A percentile compares a stretch with the other conserved stretches of the same genome.
phyloP scores from a whole-genome alignment of 78 protist genomes.

The Parvularia atlantis region DNA sequence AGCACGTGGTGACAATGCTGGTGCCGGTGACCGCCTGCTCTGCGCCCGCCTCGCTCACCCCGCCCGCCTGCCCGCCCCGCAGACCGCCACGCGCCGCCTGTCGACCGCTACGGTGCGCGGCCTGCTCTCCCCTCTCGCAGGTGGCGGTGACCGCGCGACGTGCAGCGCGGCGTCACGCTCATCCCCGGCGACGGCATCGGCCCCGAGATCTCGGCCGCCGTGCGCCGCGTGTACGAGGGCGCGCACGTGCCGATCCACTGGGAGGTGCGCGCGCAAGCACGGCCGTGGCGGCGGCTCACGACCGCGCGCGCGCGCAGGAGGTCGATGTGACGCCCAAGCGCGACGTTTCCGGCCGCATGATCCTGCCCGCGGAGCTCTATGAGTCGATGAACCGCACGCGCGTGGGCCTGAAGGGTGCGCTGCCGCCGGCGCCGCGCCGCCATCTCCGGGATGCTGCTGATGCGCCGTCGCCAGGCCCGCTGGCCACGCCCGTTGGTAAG shows the following conservation, averaged over 20 bases:
- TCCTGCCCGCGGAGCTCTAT: conserved; percentile 1
- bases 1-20: no score
- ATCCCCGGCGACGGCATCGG: conserved; percentile 74
- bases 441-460: background rate
- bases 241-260: conserved; percentile 51
- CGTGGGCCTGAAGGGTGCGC: conserved; percentile 54
- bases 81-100: no score
- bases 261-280: conserved; percentile 37
- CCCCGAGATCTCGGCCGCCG: conserved; percentile 69
- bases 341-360: background rate
- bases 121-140: no score
- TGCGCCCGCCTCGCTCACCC: no score
- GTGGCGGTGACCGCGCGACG: no score
- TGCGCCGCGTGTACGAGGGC: conserved; percentile 49
- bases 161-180: conserved; percentile 27
- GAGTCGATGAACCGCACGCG: conserved; percentile 33
- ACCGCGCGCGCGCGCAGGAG: background rate
- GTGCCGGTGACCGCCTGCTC: no score
- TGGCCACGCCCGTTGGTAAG: conserved; percentile 69
- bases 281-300: conserved; percentile 43
- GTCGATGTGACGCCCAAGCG: conserved; percentile 3
- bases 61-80: no score
- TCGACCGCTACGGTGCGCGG: no score
- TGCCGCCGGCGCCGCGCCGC: background rate
- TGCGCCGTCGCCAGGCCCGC: conserved; percentile 22